These are phyloP conservation scores for Fibroporia radiculosa DNA, from an alignment of 768 basidiomycete genomes.

Conservation along the genomic window DNA sequence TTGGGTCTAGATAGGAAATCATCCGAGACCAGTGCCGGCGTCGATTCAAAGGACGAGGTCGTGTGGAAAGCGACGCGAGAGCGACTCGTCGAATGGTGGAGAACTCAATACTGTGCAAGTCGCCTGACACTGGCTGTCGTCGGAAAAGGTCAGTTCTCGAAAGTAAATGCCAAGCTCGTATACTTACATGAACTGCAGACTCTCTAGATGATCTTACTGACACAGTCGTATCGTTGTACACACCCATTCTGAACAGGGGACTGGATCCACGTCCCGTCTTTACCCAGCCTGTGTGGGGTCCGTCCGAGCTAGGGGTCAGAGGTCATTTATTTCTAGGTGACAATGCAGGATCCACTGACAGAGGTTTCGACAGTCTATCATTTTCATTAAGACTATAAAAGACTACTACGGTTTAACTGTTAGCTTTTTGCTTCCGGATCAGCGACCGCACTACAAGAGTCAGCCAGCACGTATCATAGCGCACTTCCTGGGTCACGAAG, in stretches of 20 bases:
- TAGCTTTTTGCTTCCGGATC: slow-evolving; percentile 25
- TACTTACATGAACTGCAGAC: slow-evolving; percentile 15
- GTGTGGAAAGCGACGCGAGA: slow-evolving; percentile 28
- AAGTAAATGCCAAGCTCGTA: background rate
- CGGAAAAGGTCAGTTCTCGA: slow-evolving; percentile 29
- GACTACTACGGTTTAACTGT: slow-evolving; percentile 36
- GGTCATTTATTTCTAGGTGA: slow-evolving; percentile 6
- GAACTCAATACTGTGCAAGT: slow-evolving; percentile 27
- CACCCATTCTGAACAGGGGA: slow-evolving; percentile 23
- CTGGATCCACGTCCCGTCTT: slow-evolving; percentile 18
- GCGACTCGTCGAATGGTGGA: slow-evolving; percentile 31
- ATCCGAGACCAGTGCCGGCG: background rate
- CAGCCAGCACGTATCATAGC: slow-evolving; percentile 34
- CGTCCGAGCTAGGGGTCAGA: slow-evolving; percentile 15
- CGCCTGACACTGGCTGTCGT: slow-evolving; percentile 31
- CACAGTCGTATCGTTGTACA: slow-evolving; percentile 25
- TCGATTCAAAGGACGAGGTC: slow-evolving; percentile 29
- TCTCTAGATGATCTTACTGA: slow-evolving; percentile 27
- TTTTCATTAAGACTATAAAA: slow-evolving; percentile 37
- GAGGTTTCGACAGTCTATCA: slow-evolving; percentile 24
- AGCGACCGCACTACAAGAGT: slow-evolving; percentile 32
- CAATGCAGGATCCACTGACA: slow-evolving; percentile 7
- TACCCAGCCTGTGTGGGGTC: slow-evolving; percentile 14
- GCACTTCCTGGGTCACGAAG: slow-evolving; percentile 46
- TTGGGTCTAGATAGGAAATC: slow-evolving; percentile 6